Evolutionary conservation across 305 asterid genomes (phyloP).

Genomic region (Fraxinus sp.): DNA sequence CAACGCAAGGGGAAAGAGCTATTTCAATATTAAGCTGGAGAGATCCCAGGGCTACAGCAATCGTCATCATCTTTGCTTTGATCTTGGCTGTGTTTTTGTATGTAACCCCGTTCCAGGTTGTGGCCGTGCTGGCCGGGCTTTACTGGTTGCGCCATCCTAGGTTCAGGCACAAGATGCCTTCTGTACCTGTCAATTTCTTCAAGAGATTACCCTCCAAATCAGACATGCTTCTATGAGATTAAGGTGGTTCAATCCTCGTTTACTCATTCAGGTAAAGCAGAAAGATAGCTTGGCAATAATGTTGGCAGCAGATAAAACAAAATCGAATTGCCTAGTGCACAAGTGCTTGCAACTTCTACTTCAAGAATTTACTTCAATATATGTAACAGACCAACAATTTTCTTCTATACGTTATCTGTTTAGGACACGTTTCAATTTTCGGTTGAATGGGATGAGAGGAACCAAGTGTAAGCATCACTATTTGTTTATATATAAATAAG

Average conservation of each 20-base stretch:
- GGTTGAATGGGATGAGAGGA: constrained; percentile 25
- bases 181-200: constrained; percentile 86
- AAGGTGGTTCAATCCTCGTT: not conserved
- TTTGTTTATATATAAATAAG: constrained; percentile 24
- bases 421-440: constrained; percentile 14
- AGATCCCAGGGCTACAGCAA: constrained; percentile 91
- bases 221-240: constrained; percentile 66
- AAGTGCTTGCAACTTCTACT: not conserved
- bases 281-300: constrained; percentile 14
- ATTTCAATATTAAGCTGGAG: constrained; percentile 83
- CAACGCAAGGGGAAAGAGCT: constrained; percentile 82
- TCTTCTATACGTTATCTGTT: not conserved
- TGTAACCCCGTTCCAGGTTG: constrained; percentile 71
- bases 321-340: not conserved
- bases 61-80: constrained; percentile 57
- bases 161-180: constrained; percentile 72
- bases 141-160: constrained; percentile 74
- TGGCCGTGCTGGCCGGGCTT: constrained; percentile 65
- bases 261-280: constrained; percentile 1
- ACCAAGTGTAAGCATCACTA: constrained; percentile 22
- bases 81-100: constrained; percentile 68
- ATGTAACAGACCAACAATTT: constrained; percentile 24
- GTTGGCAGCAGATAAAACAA: constrained; percentile 20
- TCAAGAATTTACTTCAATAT: not conserved
- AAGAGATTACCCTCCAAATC: constrained; percentile 87